Base-by-base conservation (phyloP, 495 filamentous ascomycete species). In the Aspergillus biplanus region DNA sequence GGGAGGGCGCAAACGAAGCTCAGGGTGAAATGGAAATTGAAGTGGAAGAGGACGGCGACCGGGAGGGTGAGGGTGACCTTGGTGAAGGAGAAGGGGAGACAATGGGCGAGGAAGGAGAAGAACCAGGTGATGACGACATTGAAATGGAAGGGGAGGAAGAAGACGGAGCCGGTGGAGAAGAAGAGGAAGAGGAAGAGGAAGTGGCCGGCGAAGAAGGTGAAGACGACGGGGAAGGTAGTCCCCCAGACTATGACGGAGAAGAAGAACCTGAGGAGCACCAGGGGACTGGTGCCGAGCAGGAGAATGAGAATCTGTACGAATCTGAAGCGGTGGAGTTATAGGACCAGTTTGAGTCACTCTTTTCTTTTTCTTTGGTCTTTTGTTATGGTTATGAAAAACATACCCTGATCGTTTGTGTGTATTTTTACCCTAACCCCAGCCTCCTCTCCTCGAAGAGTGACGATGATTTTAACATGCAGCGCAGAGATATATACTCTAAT, bases 11-110 rank as follows among this genome's bases (percentile, higher is more conserved):
- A 12, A 50, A 58, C 35, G 67, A 65, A 37, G 56, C 44, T 0
- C 31, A 50, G 12, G 66, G 39, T 34, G 67, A 70, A 11, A 67
- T 69, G 16, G 76, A 72, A 7, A 74, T 69, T 18, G 69, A 67
- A 15, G 73, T 56, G 15, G 65, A 69, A 32, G 75, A 52, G 21
- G 21, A 27, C 66, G 58, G 56, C 12, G 67, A 65, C 16, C 68
- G 58, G 7, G 71, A 68, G 2, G 68, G 62, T 4, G 68, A 50
- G 69, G 59, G 59, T 18, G 63, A 64, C 7, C 21, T 50, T 33
- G 63, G 55, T 55, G 61, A 55, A 5, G 57, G 15, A 47, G 58
- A 62, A 58, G 52, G 33, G 5, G 66, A 65, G 27, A 67, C 50
- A 6, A 63, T 63, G 37, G 39, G 34, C 21, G 65, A 64, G 31